Evolutionary conservation across 345 rosid species (phyloP).

Genomic region (Hevea brasiliensis): DNA sequence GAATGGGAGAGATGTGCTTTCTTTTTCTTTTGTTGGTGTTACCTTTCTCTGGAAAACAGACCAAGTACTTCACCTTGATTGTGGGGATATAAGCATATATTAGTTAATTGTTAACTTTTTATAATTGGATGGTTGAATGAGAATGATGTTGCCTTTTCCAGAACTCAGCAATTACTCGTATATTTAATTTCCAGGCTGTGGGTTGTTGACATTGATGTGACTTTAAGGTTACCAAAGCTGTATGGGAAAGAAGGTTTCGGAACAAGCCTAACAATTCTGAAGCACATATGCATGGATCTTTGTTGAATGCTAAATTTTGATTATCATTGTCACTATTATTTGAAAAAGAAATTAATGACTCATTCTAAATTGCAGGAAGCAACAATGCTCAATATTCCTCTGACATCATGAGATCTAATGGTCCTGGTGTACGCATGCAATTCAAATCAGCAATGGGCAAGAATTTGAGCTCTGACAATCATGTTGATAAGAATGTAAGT

Average conservation of each 20-base stretch:
- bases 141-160: too few species aligned
- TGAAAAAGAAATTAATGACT: neutral
- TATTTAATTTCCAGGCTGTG: too few species aligned
- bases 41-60: too few species aligned
- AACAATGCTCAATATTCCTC: conserved; percentile 46
- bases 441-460: conserved; percentile 54
- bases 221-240: too few species aligned
- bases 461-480: conserved; percentile 49
- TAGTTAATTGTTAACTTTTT: too few species aligned
- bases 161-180: too few species aligned
- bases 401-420: conserved; percentile 43
- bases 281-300: neutral
- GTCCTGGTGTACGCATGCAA: conserved; percentile 56
- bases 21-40: too few species aligned
- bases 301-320: neutral
- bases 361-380: conserved; percentile 50
- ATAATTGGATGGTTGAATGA: too few species aligned
- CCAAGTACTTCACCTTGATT: too few species aligned
- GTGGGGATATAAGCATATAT: too few species aligned
- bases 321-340: neutral
- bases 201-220: too few species aligned
- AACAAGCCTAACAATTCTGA: neutral
- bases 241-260: neutral
- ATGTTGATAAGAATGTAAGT: conserved; percentile 69
- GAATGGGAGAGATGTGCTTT: too few species aligned